phyloP scores from a whole-genome alignment of 2,329 filamentous ascomycete species.

The Epichloe glyceriae region DNA sequence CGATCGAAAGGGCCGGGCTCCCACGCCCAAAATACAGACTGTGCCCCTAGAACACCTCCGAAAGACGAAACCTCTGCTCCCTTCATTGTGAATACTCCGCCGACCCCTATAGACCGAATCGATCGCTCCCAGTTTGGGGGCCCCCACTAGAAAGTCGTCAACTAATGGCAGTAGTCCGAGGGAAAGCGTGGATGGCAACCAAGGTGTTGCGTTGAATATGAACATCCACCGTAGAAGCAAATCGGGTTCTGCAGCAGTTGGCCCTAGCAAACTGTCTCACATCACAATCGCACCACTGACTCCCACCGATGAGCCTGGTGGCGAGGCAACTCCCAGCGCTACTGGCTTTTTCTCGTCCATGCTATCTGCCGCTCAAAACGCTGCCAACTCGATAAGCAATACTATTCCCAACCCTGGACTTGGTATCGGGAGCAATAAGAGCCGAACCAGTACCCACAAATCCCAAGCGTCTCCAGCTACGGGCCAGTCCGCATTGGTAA shows the following conservation, averaged over 20 bases:
- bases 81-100: slow-evolving; percentile 51
- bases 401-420: slow-evolving; percentile 57
- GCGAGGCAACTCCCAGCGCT: slow-evolving; percentile 41
- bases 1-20: slow-evolving; percentile 15
- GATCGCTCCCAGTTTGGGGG: slow-evolving; percentile 11
- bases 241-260: slow-evolving; percentile 41
- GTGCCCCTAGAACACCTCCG: slow-evolving; percentile 35
- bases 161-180: slow-evolving; percentile 14
- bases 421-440: slow-evolving; percentile 33
- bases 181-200: slow-evolving; percentile 38
- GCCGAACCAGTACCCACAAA: slow-evolving; percentile 15
- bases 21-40: slow-evolving; percentile 18
- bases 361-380: slow-evolving; percentile 85
- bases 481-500: slow-evolving; percentile 26
- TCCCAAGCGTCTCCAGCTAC: slow-evolving; percentile 12
- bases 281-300: slow-evolving; percentile 60
- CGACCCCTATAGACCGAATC: slow-evolving; percentile 42
- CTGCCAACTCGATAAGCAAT: slow-evolving; percentile 61
- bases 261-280: slow-evolving; percentile 79
- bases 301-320: slow-evolving; percentile 58
- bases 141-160: slow-evolving; percentile 16
- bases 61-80: slow-evolving; percentile 31
- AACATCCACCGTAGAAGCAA: slow-evolving; percentile 50
- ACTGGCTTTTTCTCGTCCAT: slow-evolving; percentile 87
- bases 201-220: slow-evolving; percentile 53